These are phyloP conservation scores for Fusarium burgessii DNA, from an alignment of 2,329 filamentous ascomycete genomes.

Conservation along the genomic window DNA sequence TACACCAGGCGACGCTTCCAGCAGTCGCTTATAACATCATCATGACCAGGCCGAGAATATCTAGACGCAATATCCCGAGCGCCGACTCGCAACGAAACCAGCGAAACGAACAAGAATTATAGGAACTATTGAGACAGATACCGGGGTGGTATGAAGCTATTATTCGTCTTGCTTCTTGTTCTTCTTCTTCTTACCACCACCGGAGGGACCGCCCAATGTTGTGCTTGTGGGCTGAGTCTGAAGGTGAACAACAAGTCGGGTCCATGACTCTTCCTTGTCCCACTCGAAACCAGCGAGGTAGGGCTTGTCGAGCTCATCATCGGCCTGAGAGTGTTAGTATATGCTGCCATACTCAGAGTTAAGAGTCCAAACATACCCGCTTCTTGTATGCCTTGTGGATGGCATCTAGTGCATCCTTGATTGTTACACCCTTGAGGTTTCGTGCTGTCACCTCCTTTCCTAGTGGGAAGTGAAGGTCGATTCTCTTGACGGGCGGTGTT, in stretches of 20 bases:
- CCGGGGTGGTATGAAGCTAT: conserved; percentile 41
- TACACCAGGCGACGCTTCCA: conserved; percentile 47
- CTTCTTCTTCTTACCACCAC: conserved; percentile 76
- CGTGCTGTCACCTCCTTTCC: conserved; percentile 89
- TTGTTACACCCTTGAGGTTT: conserved; percentile 93
- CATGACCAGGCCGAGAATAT: conserved; percentile 53
- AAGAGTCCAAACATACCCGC: conserved; percentile 71
- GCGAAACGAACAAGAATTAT: conserved; percentile 55
- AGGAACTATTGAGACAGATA: conserved; percentile 58
- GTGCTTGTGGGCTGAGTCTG: conserved; percentile 72
- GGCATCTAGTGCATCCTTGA: conserved; percentile 95
- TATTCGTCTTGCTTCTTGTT: conserved; percentile 71
- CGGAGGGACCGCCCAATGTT: conserved; percentile 55
- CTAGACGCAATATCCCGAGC: conserved; percentile 59
- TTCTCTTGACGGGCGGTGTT: conserved; percentile 88
- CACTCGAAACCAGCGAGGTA: conserved; percentile 96
- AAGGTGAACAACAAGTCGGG: conserved; percentile 86
- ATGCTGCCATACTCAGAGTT: not conserved
- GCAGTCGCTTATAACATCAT: conserved; percentile 43
- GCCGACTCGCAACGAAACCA: conserved; percentile 56
- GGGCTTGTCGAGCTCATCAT: conserved; percentile 89
- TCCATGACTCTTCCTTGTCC: conserved; percentile 94
- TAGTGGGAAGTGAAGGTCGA: conserved; percentile 91
- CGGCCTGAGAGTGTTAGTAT: conserved; percentile 67
- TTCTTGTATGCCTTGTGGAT: conserved; percentile 98